phyloP scores from a whole-genome alignment of 352 stramenopile genomes.

The Globisporangium polare region DNA sequence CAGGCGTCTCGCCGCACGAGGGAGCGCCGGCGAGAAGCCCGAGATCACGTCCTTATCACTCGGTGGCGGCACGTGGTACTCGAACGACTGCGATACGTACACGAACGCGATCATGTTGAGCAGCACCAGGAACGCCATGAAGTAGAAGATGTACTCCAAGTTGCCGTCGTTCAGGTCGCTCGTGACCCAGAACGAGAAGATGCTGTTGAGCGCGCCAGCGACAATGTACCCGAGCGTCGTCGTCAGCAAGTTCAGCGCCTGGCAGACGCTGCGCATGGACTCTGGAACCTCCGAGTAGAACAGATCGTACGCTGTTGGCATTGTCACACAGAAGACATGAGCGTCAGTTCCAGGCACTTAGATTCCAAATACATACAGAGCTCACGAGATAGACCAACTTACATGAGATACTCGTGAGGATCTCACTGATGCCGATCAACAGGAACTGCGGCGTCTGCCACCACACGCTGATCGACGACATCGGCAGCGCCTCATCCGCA shows the following conservation, averaged over 20 bases:
- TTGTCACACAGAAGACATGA: neutral
- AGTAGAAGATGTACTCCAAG: conserved; percentile 89
- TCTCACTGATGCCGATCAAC: conserved; percentile 86
- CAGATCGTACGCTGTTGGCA: conserved; percentile 73
- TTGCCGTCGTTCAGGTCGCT: conserved; percentile 88
- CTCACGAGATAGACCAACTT: conserved; percentile 17
- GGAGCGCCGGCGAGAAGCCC: conserved; percentile 60
- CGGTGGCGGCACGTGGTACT: conserved; percentile 68
- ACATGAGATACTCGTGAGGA: conserved; percentile 89
- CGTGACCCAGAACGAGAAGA: conserved; percentile 89
- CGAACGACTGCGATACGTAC: conserved; percentile 68
- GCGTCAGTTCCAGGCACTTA: neutral
- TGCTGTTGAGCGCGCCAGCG: conserved; percentile 75
- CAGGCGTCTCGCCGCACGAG: conserved; percentile 42
- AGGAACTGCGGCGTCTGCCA: conserved; percentile 91
- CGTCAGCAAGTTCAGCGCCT: conserved; percentile 88
- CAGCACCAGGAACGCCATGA: conserved; percentile 67
- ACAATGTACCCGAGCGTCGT: conserved; percentile 89
- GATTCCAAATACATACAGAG: neutral
- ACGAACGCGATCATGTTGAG: conserved; percentile 62
- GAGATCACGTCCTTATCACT: conserved; percentile 42
- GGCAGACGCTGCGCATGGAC: conserved; percentile 89
- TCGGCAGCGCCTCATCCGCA: conserved; percentile 52
- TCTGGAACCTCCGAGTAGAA: conserved; percentile 91
- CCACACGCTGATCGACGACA: conserved; percentile 84